A percentile compares a stretch with the other conserved stretches of the same genome.
Conservation (phyloP, 1,284 basidiomycete genomes). For the Wolfiporia cocos region DNA sequence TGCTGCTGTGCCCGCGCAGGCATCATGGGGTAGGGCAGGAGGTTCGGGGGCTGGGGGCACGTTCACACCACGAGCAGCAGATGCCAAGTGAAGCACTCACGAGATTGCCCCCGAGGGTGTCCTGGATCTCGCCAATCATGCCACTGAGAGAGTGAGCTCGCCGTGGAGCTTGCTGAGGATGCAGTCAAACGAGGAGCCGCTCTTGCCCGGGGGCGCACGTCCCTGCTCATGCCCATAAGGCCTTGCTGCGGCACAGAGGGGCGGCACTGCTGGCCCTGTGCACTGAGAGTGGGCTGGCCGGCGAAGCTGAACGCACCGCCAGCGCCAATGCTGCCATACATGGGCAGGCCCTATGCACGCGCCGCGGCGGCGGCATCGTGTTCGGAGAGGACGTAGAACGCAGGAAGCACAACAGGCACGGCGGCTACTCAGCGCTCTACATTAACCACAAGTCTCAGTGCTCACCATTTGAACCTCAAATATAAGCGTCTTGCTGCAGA, state of each 20-base stretch:
- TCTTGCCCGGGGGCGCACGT: constrained; percentile 64
- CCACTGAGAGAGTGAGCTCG: constrained; percentile 80
- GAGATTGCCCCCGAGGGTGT: constrained; percentile 81
- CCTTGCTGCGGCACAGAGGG: constrained; percentile 55
- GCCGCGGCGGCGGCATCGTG: constrained; percentile 59
- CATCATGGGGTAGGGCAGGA: constrained; percentile 61
- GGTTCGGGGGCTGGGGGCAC: constrained; percentile 42
- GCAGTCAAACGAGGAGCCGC: constrained; percentile 78
- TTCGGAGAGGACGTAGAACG: too few species aligned
- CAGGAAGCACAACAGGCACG: too few species aligned
- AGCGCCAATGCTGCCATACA: constrained; percentile 22
- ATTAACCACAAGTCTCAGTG: too few species aligned
- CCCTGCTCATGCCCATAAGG: constrained; percentile 65
- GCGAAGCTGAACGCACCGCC: constrained; percentile 38
- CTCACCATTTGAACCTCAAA: too few species aligned
- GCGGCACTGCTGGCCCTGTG: constrained; percentile 39
- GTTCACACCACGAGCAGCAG: constrained; percentile 1
- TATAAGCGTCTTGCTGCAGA: too few species aligned
- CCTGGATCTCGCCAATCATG: constrained; percentile 90
- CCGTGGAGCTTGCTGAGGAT: constrained; percentile 77
- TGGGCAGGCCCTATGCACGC: constrained; percentile 39
- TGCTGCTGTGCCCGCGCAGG: constrained; percentile 38
- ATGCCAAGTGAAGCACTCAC: constrained; percentile 37
- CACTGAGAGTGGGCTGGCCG: constrained; percentile 25
- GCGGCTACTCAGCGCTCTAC: too few species aligned